Base-by-base conservation (phyloP, 148 eudicot genomes). In the Simmondsia chinensis region DNA sequence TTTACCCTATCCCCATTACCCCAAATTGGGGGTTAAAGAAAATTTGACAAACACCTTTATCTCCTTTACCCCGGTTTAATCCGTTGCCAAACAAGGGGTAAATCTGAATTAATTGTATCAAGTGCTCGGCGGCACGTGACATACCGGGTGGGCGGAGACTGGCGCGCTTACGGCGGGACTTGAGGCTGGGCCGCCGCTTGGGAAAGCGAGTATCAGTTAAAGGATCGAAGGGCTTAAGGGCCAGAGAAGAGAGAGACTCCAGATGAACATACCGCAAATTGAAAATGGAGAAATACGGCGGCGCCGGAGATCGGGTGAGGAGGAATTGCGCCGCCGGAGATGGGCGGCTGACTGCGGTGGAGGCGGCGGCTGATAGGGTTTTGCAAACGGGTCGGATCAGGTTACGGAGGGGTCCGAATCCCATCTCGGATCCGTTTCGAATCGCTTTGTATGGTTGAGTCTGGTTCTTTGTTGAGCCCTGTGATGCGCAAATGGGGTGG, bases 141-240 rank as follows among this genome's bases (percentile, higher is more conserved):
- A 29, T 40, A 73, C 93, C 87, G 34, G 57, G 50, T 23, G 87
- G 87, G 43, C 58, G 74, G 43, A 82, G 41, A 55, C 64, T 61
- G 31, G 94, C 68, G 24, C 99, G 76, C 47, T 91, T 86, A 32
- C 78, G 70, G 42, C 85, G 78, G 24, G 83, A 62, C 36, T 63
- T 79, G 15, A 56, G 51, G n/a, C 36, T 41, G 25, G 95, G 93
- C 11, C 95, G 72, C 20, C 95, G 75, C 58, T 85, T 82, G 0
- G 95, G 99, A 15, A 66, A 54, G 4, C 88, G 83, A 16, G 81
- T 61, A 60, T 77, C 93, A 0, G 94, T 86, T 1, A 91, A 60
- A 22, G 77, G 70, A 56, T 86, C 94, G 34, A 70, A 68, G 24
- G 75, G 67, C 21, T 48, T 65, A 2, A 71, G 46, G 4, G 79